These are phyloP conservation scores for Paecilomyces dactylethromorphus DNA, from an alignment of 2,329 filamentous ascomycete species.

Conservation along the genomic window DNA sequence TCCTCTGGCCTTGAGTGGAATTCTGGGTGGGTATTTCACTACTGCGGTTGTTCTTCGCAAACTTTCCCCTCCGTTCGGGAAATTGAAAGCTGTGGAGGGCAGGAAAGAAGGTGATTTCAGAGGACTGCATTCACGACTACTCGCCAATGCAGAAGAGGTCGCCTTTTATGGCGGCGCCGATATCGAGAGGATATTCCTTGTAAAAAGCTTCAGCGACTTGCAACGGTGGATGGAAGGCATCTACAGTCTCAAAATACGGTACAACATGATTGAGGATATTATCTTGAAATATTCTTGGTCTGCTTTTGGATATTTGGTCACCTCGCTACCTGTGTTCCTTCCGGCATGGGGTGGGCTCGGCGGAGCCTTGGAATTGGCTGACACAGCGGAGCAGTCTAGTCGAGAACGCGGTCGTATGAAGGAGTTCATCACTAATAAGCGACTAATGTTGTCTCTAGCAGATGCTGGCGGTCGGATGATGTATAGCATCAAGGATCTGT, in stretches of 20 bases:
- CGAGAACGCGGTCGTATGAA: slow-evolving; percentile 87
- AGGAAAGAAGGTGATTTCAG: slow-evolving; percentile 93
- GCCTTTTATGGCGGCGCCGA: slow-evolving; percentile 95
- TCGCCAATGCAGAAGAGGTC: slow-evolving; percentile 95
- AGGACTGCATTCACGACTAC: slow-evolving; percentile 80
- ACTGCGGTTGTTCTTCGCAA: slow-evolving; percentile 85
- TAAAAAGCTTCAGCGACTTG: slow-evolving; percentile 85
- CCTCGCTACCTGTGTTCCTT: slow-evolving; percentile 87
- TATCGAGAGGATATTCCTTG: slow-evolving; percentile 88
- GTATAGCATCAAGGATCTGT: slow-evolving; percentile 98
- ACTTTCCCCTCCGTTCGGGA: slow-evolving; percentile 91
- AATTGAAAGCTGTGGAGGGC: slow-evolving; percentile 91
- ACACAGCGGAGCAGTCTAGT: slow-evolving; percentile 22
- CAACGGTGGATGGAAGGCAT: slow-evolving; percentile 98
- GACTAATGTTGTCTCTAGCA: slow-evolving; percentile 92
- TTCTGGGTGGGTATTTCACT: slow-evolving; percentile 87
- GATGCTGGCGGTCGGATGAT: slow-evolving; percentile 98
- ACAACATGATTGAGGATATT: slow-evolving; percentile 98
- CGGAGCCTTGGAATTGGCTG: slow-evolving; percentile 60
- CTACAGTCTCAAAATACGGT: slow-evolving; percentile 94
- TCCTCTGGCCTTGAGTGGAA: slow-evolving; percentile 75
- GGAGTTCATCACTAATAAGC: slow-evolving; percentile 98
- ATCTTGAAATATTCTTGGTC: slow-evolving; percentile 99
- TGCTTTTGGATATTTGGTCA: slow-evolving; percentile 90
- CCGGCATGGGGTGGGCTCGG: slow-evolving; percentile 87